Conservation (phyloP, 192 early-diverging fungal species). For the Entophlyctis luteolus region DNA sequence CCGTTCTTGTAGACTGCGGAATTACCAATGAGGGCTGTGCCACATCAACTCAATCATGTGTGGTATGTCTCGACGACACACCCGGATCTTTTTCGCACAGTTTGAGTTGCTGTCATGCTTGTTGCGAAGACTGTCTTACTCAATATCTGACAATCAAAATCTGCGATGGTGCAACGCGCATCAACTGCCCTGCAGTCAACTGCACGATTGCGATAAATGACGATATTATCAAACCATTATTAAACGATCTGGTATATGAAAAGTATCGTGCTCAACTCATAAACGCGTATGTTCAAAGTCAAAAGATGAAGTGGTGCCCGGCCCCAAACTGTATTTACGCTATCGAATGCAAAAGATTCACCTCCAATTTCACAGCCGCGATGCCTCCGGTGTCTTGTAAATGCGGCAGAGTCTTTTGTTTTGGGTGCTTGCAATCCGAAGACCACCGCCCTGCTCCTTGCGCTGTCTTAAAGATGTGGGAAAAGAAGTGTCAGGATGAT, state of each 20-base stretch:
- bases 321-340: constrained; percentile 71
- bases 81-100: constrained; percentile 35
- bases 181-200: constrained; percentile 68
- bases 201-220: constrained; percentile 82
- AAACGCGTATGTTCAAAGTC: constrained; percentile 90
- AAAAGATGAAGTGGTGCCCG: constrained; percentile 84
- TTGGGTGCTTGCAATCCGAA: constrained; percentile 73
- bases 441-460: constrained; percentile 89
- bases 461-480: constrained; percentile 73
- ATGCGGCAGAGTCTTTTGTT: constrained; percentile 82
- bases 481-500: constrained; percentile 95
- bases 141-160: constrained; percentile 85
- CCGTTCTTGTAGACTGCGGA: no score
- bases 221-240: constrained; percentile 66
- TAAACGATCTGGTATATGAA: constrained; percentile 48
- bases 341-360: not conserved
- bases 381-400: constrained; percentile 79
- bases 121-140: constrained; percentile 81
- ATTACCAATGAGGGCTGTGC: not conserved
- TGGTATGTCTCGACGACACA: not conserved
- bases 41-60: not conserved
- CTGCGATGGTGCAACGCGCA: constrained; percentile 76
- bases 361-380: constrained; percentile 47
- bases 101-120: constrained; percentile 82
- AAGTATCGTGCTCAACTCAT: constrained; percentile 74